Conservation (phyloP, 805 yeast species). For the Lachancea dasiensis region DNA sequence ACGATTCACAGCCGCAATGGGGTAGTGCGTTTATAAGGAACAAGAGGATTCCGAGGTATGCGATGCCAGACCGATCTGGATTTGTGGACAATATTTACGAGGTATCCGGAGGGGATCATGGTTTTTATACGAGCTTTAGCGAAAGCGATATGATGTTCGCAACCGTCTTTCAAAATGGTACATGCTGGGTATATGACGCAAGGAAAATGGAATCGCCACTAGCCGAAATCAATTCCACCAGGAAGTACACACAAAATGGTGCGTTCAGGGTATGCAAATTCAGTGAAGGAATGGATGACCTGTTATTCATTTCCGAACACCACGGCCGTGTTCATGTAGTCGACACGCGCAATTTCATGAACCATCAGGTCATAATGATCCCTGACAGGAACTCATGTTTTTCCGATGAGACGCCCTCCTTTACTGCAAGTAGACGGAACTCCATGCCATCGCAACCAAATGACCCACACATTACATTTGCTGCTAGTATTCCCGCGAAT, state of each 20-base stretch:
- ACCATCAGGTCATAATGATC: conserved; percentile 69
- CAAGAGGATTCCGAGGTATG: conserved; percentile 28
- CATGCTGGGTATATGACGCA: conserved; percentile 68
- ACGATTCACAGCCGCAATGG: conserved; percentile 26
- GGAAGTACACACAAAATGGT: conserved; percentile 47
- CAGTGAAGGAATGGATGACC: conserved; percentile 63
- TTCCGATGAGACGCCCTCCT: conserved; percentile 9
- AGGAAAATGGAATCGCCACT: conserved; percentile 53
- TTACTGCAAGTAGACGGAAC: conserved; percentile 14
- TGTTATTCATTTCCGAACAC: conserved; percentile 74
- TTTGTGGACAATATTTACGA: conserved; percentile 37
- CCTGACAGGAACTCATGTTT: conserved; percentile 36
- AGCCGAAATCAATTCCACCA: conserved; percentile 52
- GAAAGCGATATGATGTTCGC: conserved; percentile 71
- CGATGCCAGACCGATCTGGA: conserved; percentile 25
- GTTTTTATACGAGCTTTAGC: conserved; percentile 76
- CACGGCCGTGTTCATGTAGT: conserved; percentile 80
- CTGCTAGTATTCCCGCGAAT: conserved; percentile 25
- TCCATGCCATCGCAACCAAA: conserved; percentile 15
- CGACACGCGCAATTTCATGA: conserved; percentile 65
- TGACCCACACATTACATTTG: conserved; percentile 27
- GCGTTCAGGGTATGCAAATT: conserved; percentile 64
- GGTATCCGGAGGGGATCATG: conserved; percentile 61
- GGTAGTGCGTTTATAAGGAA: conserved; percentile 25
- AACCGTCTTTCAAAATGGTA: conserved; percentile 82